Evolutionary conservation across 306 rosid genomes (phyloP).

Genomic region (Prosopis cineraria): DNA sequence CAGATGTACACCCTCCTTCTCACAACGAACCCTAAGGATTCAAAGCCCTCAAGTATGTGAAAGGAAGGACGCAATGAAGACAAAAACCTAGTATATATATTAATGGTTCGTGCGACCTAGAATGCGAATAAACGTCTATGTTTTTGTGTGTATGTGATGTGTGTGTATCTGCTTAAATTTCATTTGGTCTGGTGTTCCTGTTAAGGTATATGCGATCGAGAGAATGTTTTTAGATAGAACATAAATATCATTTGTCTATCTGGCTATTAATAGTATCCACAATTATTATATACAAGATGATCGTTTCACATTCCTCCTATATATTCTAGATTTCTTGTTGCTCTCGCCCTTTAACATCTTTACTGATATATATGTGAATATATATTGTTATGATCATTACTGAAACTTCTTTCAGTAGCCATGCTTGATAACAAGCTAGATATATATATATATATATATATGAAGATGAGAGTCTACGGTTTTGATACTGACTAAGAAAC

Average conservation of each 20-base stretch:
- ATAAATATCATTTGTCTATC: background rate
- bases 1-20: slow-evolving; percentile 84
- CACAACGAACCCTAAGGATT: slow-evolving; percentile 54
- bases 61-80: background rate
- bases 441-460: too few relatives aligned
- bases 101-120: background rate
- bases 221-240: background rate
- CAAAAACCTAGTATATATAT: background rate
- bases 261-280: background rate
- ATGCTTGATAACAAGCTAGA: background rate
- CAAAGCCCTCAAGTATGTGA: background rate
- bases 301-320: background rate
- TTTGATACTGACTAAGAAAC: too few relatives aligned
- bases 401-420: background rate
- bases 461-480: too few relatives aligned
- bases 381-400: background rate
- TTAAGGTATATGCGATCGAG: background rate
- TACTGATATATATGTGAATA: too few relatives aligned
- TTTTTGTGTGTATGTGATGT: background rate
- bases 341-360: background rate
- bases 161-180: background rate
- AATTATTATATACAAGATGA: background rate
- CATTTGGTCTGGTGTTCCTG: background rate
- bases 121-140: slow-evolving; percentile 2
- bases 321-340: background rate